Evolutionary conservation across 164 flowering plant genomes (phyloP), one percentile per base, ranked within the genome.

Genomic region (Santalum album): DNA sequence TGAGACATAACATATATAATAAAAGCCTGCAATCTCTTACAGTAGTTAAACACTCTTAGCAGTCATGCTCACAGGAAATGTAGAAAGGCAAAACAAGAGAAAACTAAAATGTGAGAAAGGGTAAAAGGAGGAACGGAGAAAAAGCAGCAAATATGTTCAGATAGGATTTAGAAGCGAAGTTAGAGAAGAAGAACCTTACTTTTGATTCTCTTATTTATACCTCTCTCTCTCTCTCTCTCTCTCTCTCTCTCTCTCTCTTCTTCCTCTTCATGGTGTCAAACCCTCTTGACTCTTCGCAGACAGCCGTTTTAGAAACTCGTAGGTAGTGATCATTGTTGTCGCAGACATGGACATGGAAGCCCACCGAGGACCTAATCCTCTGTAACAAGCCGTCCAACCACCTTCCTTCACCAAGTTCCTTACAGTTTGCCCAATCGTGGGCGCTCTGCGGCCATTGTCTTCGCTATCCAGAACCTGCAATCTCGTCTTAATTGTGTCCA

Each of bases 301-400:
- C 1, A 85, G 60, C 25, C 84, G 62, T 57, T 84, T 87, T 27
- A 87, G 69, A 49, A 87, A 75, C 72, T 85, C 90, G 49, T 88
- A 88, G 14, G 96, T 85, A 17, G 94, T 85, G 67, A 88, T 77
- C 96, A 88, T 88, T 14, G 94, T 80, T 14, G 94, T 78, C 10
- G 88, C 86, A 48, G 90, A 85, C 77, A 85, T 57, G 0, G 94
- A 74, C 88, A 83, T 83, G 38, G 94, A 85, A 58, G 77, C 86
- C 88, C 90, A 85, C 32, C 96, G 61, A 17, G 94, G 94, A 1
- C 90, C 90, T 49, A 88, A 62, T 4, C 96, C 96, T 65, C 88
- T 74, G 59, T 88, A 83, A 65, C 94, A 85, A 70, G 88, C 96
- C 5, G 57, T 35, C 54, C 74, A 70, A 24, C 92, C 96, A 25